Evolutionary conservation across 331 rosid genomes (phyloP).

Genomic region (Quercus tomentella): DNA sequence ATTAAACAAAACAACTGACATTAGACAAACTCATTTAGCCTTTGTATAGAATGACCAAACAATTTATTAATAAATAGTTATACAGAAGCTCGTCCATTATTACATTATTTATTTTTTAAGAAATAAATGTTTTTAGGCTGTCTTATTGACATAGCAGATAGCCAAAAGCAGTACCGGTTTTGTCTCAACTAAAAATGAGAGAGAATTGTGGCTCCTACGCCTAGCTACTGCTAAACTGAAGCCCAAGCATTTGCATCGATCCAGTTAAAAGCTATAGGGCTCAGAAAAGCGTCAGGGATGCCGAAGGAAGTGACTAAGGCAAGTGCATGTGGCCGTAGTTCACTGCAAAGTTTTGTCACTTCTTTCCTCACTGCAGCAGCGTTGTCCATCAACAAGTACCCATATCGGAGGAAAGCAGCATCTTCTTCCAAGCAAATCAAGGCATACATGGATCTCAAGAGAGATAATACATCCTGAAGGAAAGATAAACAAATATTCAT

Average conservation of each 20-base stretch:
- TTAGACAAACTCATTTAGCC: too few relatives aligned
- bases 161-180: neutral
- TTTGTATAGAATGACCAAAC: too few relatives aligned
- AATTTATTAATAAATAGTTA: too few relatives aligned
- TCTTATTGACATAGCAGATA: neutral
- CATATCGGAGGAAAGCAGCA: constrained; percentile 72
- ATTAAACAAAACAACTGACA: too few relatives aligned
- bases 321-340: constrained; percentile 80
- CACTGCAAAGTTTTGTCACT: constrained; percentile 61
- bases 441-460: constrained; percentile 75
- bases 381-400: constrained; percentile 55
- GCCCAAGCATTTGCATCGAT: constrained; percentile 81
- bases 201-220: constrained; percentile 7
- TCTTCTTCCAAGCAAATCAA: constrained; percentile 82
- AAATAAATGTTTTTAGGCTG: neutral
- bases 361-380: constrained; percentile 70
- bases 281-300: constrained; percentile 83
- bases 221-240: constrained; percentile 39
- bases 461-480: constrained; percentile 55
- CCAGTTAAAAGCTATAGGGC: constrained; percentile 89
- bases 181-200: constrained; percentile 4
- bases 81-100: too few relatives aligned
- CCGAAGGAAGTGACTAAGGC: constrained; percentile 90
- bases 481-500: neutral
- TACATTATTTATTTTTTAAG: neutral